Conservation (phyloP, 352 stramenopile genomes). For the Phytophthora pluvialis region DNA sequence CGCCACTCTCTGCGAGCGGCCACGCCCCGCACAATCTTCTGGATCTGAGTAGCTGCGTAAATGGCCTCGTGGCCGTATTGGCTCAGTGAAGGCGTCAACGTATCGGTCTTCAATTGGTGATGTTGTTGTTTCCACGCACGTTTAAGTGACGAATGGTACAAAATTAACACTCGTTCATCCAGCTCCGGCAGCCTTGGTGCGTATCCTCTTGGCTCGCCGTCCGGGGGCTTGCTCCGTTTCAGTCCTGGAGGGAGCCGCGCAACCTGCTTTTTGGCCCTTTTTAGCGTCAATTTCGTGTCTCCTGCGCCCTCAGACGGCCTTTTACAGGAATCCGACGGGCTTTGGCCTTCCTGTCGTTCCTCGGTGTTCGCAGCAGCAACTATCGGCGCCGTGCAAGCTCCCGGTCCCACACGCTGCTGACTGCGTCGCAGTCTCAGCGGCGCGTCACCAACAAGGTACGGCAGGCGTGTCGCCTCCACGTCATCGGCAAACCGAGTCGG, state of each 20-base stretch:
- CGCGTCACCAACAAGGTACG: slow-evolving; percentile 21
- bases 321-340: background rate
- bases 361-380: background rate
- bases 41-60: slow-evolving; percentile 67
- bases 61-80: slow-evolving; percentile 57
- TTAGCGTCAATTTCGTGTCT: slow-evolving; percentile 2
- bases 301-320: background rate
- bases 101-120: slow-evolving; percentile 1
- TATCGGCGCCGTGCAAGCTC: background rate
- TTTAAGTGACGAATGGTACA: slow-evolving; percentile 69
- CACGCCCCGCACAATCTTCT: slow-evolving; percentile 53
- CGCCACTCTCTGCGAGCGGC: slow-evolving; percentile 39
- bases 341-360: slow-evolving; percentile 24
- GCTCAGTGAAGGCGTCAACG: background rate
- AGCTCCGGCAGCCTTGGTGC: slow-evolving; percentile 33
- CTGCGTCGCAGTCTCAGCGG: slow-evolving; percentile 8
- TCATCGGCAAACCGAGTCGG: background rate
- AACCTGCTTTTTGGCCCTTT: slow-evolving; percentile 6
- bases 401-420: slow-evolving; percentile 6
- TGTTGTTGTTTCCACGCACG: slow-evolving; percentile 32
- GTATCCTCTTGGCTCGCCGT: slow-evolving; percentile 2
- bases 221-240: background rate
- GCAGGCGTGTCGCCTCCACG: slow-evolving; percentile 23
- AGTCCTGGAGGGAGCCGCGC: background rate
- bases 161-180: slow-evolving; percentile 66